Evolutionary conservation across 371 early-diverging fungal species (phyloP), one percentile per base, ranked within the genome.

Genomic region (Syncephalastrum contaminatum): DNA sequence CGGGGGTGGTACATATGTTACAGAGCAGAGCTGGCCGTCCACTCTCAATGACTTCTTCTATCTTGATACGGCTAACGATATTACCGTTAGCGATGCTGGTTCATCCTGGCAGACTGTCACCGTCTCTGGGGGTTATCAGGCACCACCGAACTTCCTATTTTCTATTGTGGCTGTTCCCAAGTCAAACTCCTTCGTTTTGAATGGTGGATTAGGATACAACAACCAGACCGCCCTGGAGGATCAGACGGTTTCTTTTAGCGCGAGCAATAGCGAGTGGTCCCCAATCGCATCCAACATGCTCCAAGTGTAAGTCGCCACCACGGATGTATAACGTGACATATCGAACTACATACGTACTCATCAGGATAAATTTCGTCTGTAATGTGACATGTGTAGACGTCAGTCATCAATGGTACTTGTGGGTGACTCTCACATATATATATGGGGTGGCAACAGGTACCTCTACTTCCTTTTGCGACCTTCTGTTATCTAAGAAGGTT

Each of bases 371-470:
- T 12, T 8, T 2, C 12, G n/a, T 30, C 10, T 30, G 10, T 12
- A 2, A 8, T 8, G 10, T 30, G 10, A 30, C 10, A 2, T 30
- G 36, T 13, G 5, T 30, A 51, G 51, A n/a, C 51, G 51, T 16
- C 51, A 36, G 21, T 27, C 51, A 1, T 19, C 51, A 15, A 51
- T 51, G 51, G 36, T 51, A 6, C n/a, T 51, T 39, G 39, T 25
- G 5, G 39, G 21, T 25, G 36, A 40, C 25, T 19, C 14, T 12
- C 25, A 21, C 4, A 36, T 51, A 15, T 36, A 51, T 19, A 51
- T 51, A 16, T 51, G 51, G 51, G 51, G 51, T 14, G 51, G 51
- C 39, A 51, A 51, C 40, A 39, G 40, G 51, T 51, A 51, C 4
- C 18, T 40, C 22, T 30, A 30, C 3, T 8, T 30, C 1, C 1